A percentile compares a stretch with the other conserved stretches of the same genome.
These are phyloP conservation scores for Rhododendron mucronatum DNA, from an alignment of 148 eudicot genomes.

Conservation along the genomic window DNA sequence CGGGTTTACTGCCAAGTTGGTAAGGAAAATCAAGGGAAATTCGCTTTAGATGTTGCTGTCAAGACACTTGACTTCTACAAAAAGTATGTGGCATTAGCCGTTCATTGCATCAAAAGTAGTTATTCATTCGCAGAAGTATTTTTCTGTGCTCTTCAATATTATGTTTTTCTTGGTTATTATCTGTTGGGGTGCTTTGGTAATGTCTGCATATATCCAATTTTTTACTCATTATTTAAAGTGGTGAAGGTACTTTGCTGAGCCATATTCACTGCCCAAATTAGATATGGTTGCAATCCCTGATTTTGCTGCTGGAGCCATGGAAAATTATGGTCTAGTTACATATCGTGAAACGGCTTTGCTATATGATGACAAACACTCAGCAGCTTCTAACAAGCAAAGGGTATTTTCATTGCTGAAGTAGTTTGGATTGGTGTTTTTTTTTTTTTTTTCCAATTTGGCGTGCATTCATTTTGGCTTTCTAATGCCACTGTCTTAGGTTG, in stretches of 20 bases:
- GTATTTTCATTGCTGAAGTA: conserved; percentile 36
- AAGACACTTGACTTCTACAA: conserved; percentile 23
- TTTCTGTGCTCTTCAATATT: neutral
- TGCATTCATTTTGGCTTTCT: neutral
- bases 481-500: conserved; percentile 12
- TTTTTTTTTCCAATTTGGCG: neutral
- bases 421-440: conserved; percentile 20
- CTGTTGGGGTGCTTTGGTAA: neutral
- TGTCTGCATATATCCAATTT: neutral
- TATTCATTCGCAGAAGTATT: neutral
- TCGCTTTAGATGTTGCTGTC: conserved; percentile 27
- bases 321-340: conserved; percentile 30
- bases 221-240: conserved; percentile 2
- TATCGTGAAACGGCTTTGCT: conserved; percentile 29
- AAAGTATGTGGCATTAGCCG: conserved; percentile 13
- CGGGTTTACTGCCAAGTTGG: conserved; percentile 30
- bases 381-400: conserved; percentile 27
- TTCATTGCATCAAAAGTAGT: neutral
- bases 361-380: conserved; percentile 21
- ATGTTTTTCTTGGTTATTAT: neutral
- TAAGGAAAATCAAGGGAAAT: conserved; percentile 21
- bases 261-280: conserved; percentile 30
- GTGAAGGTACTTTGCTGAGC: conserved; percentile 31
- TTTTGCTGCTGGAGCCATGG: conserved; percentile 35
- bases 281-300: conserved; percentile 38